These are phyloP conservation scores for Candida alai DNA, from an alignment of 805 yeast genomes.

Conservation along the genomic window DNA sequence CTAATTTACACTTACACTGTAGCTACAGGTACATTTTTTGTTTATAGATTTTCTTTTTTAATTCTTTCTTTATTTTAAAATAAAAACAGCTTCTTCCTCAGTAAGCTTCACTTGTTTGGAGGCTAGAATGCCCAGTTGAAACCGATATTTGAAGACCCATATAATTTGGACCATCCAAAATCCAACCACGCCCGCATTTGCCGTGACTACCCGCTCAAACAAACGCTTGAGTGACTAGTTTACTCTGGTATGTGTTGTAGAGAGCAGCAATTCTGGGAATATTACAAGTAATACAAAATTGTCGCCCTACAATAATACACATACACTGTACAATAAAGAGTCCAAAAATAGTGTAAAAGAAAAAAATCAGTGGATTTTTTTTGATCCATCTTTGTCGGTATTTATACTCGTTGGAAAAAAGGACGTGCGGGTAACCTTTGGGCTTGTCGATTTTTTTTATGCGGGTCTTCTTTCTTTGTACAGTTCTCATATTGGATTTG, in stretches of 20 bases:
- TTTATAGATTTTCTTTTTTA: background rate
- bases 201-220: constrained; percentile 33
- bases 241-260: constrained; percentile 49
- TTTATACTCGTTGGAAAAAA: constrained; percentile 10
- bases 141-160: constrained; percentile 5
- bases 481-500: too few species aligned
- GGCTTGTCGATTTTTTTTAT: background rate
- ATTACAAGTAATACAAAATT: constrained; percentile 18
- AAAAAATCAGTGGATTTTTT: constrained; percentile 1
- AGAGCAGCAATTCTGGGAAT: constrained; percentile 41
- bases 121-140: constrained; percentile 39
- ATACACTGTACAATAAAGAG: constrained; percentile 41
- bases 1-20: too few species aligned
- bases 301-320: constrained; percentile 51
- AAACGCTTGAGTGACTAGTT: constrained; percentile 32
- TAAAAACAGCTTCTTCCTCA: too few species aligned
- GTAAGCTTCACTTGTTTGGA: constrained; percentile 28
- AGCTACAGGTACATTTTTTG: background rate
- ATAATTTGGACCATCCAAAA: constrained; percentile 4
- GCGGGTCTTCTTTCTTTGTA: background rate
- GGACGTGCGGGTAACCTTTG: constrained; percentile 23
- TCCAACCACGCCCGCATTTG: constrained; percentile 36
- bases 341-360: constrained; percentile 7
- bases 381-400: background rate
- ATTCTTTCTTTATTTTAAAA: too few species aligned